These are phyloP conservation scores for Leishmania lainsoni DNA, from an alignment of 208 protist species.

Conservation along the genomic window DNA sequence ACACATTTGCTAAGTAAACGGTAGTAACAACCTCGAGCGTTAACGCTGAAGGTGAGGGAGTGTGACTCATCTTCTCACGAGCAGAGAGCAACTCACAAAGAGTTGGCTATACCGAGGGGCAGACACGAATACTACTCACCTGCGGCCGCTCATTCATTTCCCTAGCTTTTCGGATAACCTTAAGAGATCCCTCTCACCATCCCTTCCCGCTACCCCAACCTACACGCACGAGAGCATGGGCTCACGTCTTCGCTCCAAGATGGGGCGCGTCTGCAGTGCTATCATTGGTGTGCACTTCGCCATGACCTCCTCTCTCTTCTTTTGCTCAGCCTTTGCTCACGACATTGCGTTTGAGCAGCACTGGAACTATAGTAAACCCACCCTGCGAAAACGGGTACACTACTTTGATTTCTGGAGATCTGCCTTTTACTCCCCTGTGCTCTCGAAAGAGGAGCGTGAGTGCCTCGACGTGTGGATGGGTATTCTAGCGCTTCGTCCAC, in stretches of 20 bases:
- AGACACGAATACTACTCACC: neutral
- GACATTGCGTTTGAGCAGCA: slow-evolving; percentile 64
- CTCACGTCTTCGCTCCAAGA: neutral
- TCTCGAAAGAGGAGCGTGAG: slow-evolving; percentile 47
- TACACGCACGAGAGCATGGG: neutral
- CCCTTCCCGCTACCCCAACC: neutral
- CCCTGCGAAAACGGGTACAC: slow-evolving; percentile 32
- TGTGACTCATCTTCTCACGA: neutral
- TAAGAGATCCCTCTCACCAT: no score
- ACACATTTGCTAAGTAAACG: neutral
- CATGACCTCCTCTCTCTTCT: slow-evolving; percentile 30
- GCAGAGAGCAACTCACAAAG: neutral
- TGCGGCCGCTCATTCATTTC: neutral
- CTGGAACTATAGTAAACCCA: slow-evolving; percentile 65
- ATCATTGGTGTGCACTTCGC: slow-evolving; percentile 41
- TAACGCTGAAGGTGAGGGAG: neutral
- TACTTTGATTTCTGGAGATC: slow-evolving; percentile 51
- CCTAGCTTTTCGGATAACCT: neutral
- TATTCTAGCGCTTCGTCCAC: slow-evolving; percentile 35
- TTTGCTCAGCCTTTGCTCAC: slow-evolving; percentile 33
- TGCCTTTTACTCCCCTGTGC: slow-evolving; percentile 37
- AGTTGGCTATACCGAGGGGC: neutral
- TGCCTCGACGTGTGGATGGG: slow-evolving; percentile 65
- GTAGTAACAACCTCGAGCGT: neutral
- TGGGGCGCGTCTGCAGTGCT: slow-evolving; percentile 29